Conservation (phyloP, 1,284 basidiomycete species). For the Cutaneotrichosporon cavernicola region DNA sequence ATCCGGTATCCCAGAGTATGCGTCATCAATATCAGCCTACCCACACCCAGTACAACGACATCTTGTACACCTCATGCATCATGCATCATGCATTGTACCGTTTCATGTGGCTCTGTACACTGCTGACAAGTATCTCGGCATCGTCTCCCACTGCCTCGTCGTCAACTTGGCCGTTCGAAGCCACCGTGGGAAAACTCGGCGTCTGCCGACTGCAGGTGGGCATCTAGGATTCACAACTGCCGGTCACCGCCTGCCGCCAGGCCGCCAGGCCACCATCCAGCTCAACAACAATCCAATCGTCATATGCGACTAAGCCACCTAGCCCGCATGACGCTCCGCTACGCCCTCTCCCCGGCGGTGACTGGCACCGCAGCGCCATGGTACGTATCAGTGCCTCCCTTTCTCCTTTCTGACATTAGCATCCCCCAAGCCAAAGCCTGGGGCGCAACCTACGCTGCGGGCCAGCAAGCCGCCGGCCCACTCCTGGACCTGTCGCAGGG, state of each 20-base stretch:
- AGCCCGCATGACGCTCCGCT: constrained; percentile 20
- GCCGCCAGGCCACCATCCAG: too few relatives aligned
- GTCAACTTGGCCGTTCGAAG: neutral
- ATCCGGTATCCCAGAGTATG: too few relatives aligned
- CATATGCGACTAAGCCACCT: neutral
- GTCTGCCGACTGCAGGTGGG: neutral
- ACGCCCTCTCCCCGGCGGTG: constrained; percentile 37
- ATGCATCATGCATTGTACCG: too few relatives aligned
- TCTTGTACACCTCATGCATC: too few relatives aligned
- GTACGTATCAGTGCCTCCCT: constrained; percentile 13
- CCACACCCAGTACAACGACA: too few relatives aligned
- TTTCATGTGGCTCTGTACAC: too few relatives aligned
- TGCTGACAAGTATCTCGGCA: too few relatives aligned
- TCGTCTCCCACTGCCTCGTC: too few relatives aligned
- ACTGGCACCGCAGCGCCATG: constrained; percentile 38
- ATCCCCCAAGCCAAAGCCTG: constrained; percentile 70
- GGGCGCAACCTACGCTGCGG: constrained; percentile 58
- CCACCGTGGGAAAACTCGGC: neutral
- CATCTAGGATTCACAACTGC: neutral
- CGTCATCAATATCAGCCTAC: too few relatives aligned
- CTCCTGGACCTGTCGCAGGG: constrained; percentile 73
- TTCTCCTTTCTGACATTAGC: constrained; percentile 50
- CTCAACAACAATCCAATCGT: neutral
- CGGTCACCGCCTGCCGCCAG: too few relatives aligned
- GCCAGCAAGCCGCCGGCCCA: constrained; percentile 51